phyloP scores from a whole-genome alignment of 139 green algal genomes.

The Nannochloris sp. region DNA sequence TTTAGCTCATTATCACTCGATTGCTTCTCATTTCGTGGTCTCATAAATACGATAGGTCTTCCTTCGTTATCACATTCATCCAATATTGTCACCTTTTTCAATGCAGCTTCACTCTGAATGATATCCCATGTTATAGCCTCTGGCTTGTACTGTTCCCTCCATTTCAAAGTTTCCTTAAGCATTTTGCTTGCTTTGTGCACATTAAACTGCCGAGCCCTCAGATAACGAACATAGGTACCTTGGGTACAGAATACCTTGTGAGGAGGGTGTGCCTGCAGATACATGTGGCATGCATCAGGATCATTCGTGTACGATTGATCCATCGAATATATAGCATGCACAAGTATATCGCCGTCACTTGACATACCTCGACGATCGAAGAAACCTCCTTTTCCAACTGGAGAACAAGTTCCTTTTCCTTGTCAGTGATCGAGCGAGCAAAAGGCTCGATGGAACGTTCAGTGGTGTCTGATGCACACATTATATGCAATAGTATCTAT shows the following conservation, averaged over 20 bases:
- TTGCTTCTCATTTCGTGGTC: conserved; percentile 41
- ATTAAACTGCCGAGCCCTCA: conserved; percentile 59
- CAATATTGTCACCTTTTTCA: conserved; percentile 63
- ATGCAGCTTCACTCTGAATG: conserved; percentile 40
- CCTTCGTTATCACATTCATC: conserved; percentile 43
- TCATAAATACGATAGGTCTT: conserved; percentile 64
- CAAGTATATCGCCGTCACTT: background rate
- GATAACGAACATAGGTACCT: conserved; percentile 62
- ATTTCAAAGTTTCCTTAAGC: conserved; percentile 28
- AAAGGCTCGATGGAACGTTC: background rate
- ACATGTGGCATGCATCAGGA: background rate
- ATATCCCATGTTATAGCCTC: conserved; percentile 52
- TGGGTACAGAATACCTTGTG: conserved; percentile 40
- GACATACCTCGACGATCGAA: background rate
- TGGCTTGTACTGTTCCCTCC: conserved; percentile 53
- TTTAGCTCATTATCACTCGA: conserved; percentile 16
- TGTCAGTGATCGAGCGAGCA: background rate
- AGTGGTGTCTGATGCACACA: too few species aligned
- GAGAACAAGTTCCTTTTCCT: background rate
- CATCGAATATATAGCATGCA: background rate
- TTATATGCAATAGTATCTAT: too few species aligned
- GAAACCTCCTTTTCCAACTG: background rate
- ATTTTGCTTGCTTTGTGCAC: conserved; percentile 58
- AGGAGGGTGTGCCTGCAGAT: conserved; percentile 10
- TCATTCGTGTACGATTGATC: background rate